Evolutionary conservation across 345 rosid genomes (phyloP), one percentile per base, ranked within the genome.

Genomic region (Erysimum cheiranthoides): DNA sequence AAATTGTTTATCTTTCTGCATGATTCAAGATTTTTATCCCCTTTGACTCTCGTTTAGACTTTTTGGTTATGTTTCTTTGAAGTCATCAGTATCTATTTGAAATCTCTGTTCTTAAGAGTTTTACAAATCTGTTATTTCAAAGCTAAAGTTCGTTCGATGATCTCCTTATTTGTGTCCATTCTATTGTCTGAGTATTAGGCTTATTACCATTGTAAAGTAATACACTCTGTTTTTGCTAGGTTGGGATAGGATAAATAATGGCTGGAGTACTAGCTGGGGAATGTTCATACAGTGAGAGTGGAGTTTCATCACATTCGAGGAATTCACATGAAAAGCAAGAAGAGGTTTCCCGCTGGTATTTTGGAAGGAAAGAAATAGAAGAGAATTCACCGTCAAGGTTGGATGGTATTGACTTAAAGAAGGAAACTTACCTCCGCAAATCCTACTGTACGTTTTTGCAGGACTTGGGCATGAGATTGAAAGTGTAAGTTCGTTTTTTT

Each of bases 391-490:
- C 99, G 0, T 92, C 99, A 4, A 92, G 93, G 80, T 73, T 75
- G 80, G 99, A 95, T 84, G 89, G 90, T 50, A 88, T 95, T 47
- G 97, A 95, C 84, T 85, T 90, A 79, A 95, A 92, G 92, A 95
- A 89, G 84, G 99, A 95, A 82, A 88, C 97, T 0, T 88, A 89
- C 84, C 79, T 95, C 31, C 93, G 97, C 73, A 95, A 95, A 83
- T 92, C 97, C 43, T 95, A 95, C 80, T 95, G 99, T 76, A 95
- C 99, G 30, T 95, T 85, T 84, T 78, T 95, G 80, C 97, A 95
- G 79, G 97, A 92, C 84, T 83, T 95, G 71, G 99, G 99, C 82
- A 92, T 95, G 96, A 77, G 96, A 75, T 84, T 95, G 42, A 95
- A 92, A 92, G 97, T 95, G 99, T 93, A 83, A 88, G 95, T 76